Percentiles rank a stretch among this genome's conserved stretches.
Evolutionary conservation across 2,329 filamentous ascomycete species (phyloP).

Genomic region (Drechslerella stenobrocha): DNA sequence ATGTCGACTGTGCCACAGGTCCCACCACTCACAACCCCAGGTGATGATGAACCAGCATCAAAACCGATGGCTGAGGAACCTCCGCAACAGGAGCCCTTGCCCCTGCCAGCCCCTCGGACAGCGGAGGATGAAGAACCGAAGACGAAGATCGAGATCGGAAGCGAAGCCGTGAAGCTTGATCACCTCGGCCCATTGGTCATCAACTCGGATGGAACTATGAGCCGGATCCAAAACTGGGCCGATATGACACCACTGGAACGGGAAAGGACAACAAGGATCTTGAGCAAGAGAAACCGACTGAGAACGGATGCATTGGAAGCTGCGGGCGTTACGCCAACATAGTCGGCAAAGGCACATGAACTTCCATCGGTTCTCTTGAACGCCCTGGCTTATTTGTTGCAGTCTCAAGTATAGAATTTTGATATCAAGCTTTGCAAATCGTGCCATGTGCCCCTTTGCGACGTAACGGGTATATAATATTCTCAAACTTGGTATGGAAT

Average conservation of each 20-base stretch:
- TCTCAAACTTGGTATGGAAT: too few relatives aligned
- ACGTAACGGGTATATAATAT: too few relatives aligned
- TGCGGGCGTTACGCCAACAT: slow-evolving; percentile 21
- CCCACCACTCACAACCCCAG: slow-evolving; percentile 22
- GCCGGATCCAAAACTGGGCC: slow-evolving; percentile 72
- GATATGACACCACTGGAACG: slow-evolving; percentile 71
- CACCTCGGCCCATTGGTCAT: slow-evolving; percentile 73
- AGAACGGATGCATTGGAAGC: slow-evolving; percentile 58
- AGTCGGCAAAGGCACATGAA: background rate
- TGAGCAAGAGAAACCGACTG: slow-evolving; percentile 70
- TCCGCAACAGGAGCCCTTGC: slow-evolving; percentile 13
- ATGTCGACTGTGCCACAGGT: slow-evolving; percentile 36
- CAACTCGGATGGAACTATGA: slow-evolving; percentile 71
- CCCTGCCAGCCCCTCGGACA: slow-evolving; percentile 26
- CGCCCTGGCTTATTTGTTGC: too few relatives aligned
- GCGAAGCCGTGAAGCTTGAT: slow-evolving; percentile 61
- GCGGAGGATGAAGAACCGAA: slow-evolving; percentile 10
- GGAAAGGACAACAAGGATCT: slow-evolving; percentile 67
- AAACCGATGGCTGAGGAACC: slow-evolving; percentile 2
- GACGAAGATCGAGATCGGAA: slow-evolving; percentile 36
- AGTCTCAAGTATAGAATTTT: too few relatives aligned
- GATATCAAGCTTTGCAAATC: too few relatives aligned
- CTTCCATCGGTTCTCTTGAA: too few relatives aligned
- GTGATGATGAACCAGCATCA: slow-evolving; percentile 8
- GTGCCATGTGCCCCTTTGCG: too few relatives aligned